A percentile compares a stretch with the other conserved stretches of the same genome.
Conservation (phyloP, 2,329 filamentous ascomycete species). For the Exophiala calicioides region DNA sequence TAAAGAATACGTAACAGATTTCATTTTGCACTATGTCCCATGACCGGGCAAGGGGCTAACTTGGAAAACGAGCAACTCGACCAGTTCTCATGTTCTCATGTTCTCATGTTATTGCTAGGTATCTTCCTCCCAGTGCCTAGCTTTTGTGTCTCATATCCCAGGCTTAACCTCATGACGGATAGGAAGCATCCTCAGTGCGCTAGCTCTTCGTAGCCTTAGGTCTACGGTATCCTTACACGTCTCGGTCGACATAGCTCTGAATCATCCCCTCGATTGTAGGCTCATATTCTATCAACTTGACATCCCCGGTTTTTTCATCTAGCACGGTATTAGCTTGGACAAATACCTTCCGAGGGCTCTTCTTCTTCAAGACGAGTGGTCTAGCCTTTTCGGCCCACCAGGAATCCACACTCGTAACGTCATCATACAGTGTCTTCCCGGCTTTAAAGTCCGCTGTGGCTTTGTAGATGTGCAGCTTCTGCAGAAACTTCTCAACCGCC, state of each 20-base stretch:
- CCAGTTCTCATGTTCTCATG: no score
- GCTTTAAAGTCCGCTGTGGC: slow-evolving; percentile 78
- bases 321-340: slow-evolving; percentile 88
- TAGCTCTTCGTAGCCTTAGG: no score
- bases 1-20: no score
- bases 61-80: no score
- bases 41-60: no score
- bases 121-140: no score
- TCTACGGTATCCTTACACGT: no score
- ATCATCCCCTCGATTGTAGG: slow-evolving; percentile 78
- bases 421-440: slow-evolving; percentile 77
- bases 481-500: slow-evolving; percentile 81
- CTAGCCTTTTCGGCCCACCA: slow-evolving; percentile 83
- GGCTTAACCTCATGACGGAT: no score
- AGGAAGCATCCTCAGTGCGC: no score
- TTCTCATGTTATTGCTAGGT: no score
- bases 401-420: slow-evolving; percentile 79
- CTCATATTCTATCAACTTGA: slow-evolving; percentile 82
- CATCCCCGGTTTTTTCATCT: slow-evolving; percentile 66
- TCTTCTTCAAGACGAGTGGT: slow-evolving; percentile 58
- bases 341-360: slow-evolving; percentile 71
- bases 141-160: no score
- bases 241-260: slow-evolving; percentile 71
- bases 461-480: slow-evolving; percentile 92
- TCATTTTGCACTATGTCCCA: no score